These are phyloP conservation scores for Aspergillus hiratsukae DNA, from an alignment of 2,329 filamentous ascomycete species.

Conservation along the genomic window DNA sequence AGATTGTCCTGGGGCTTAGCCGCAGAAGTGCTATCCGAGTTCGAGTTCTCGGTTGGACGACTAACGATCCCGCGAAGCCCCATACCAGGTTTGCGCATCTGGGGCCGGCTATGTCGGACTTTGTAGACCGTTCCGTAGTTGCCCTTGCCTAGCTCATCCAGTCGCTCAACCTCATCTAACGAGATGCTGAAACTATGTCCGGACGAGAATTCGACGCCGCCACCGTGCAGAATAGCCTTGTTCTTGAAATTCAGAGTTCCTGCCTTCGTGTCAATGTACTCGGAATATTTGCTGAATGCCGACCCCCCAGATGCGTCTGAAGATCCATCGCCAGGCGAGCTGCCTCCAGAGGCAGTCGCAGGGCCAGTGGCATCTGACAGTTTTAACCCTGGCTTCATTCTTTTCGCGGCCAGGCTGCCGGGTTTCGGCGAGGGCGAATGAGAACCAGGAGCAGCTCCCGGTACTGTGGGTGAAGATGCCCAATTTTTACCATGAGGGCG, in stretches of 20 bases:
- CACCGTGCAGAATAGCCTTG: constrained; percentile 82
- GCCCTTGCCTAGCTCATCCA: constrained; percentile 92
- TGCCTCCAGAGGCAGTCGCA: constrained; percentile 44
- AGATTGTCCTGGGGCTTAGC: constrained; percentile 23
- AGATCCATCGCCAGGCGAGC: constrained; percentile 20
- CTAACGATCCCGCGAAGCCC: constrained; percentile 58
- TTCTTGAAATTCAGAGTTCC: constrained; percentile 90
- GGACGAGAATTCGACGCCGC: constrained; percentile 87
- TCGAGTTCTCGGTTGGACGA: constrained; percentile 24
- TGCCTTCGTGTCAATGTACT: constrained; percentile 87
- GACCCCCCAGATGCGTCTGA: constrained; percentile 31
- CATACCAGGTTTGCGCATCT: constrained; percentile 56
- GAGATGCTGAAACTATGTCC: constrained; percentile 91
- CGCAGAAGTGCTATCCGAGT: constrained; percentile 9
- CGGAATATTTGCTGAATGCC: constrained; percentile 64
- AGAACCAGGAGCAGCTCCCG: constrained; percentile 31
- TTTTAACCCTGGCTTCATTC: constrained; percentile 45
- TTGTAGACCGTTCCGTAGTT: constrained; percentile 99
- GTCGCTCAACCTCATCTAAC: constrained; percentile 86
- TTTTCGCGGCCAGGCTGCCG: constrained; percentile 45
- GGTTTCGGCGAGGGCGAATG: constrained; percentile 34
- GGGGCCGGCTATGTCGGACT: constrained; percentile 75
- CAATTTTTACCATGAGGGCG: constrained; percentile 33
- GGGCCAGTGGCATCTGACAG: constrained; percentile 46
- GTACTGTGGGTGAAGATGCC: constrained; percentile 24